Evolutionary conservation across 139 green algal genomes (phyloP), one percentile per base, ranked within the genome.

Genomic region (Closterium sp.): DNA sequence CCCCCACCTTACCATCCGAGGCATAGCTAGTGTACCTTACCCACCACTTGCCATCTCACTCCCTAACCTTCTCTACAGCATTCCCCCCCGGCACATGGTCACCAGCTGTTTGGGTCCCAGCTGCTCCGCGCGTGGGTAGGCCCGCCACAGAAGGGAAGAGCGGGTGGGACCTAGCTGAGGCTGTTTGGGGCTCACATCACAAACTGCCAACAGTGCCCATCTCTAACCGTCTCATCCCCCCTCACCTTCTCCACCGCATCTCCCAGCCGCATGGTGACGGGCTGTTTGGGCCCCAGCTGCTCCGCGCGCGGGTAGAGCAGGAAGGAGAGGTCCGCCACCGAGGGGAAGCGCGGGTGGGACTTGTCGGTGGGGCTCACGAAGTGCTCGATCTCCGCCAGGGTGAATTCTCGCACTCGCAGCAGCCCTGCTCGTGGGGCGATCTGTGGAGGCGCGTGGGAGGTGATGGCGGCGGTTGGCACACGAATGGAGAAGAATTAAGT

Each of bases 361-460:
- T 99, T 99, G 93, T 99, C 94, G 5, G 97, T 95, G 3, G 98
- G 98, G 95, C 98, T 97, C 73, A 98, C 96, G 95, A 99, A 99
- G 95, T 99, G 98, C 97, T 99, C 98, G 85, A 99, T 99, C 95
- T 99, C 98, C 45, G 98, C 98, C 95, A 97, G 97, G 10, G 98
- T 99, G 96, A 99, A 99, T 96, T 99, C 98, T 19, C 98, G 94
- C 88, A 99, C 98, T 30, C 98, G 97, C 93, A 99, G 97, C 91
- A 99, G 95, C 19, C 98, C 98, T 11, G 97, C 96, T 13, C 97
- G 96, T 0, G n/a, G n/a, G n/a, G 95, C 88, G 73, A 96, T 96
- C 89, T 94, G 91, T n/a, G n/a, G n/a, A n/a, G n/a, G n/a, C n/a
- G n/a, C n/a, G n/a, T n/a, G n/a, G n/a, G n/a, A n/a, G n/a, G n/a